Evolutionary conservation across 78 protist genomes (phyloP), one percentile per base, ranked within the genome.

Genomic region (Dictyostelium capitatum): DNA sequence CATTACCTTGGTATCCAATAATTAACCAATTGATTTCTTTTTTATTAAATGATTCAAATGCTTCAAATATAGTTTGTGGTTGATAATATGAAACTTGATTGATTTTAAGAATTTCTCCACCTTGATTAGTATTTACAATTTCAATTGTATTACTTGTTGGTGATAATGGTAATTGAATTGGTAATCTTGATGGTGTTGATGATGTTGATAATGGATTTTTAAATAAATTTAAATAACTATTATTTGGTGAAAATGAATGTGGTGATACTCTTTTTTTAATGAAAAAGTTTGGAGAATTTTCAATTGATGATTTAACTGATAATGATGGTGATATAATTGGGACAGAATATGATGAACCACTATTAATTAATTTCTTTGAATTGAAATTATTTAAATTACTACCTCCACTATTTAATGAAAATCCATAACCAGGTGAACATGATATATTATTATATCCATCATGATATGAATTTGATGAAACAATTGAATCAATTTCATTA

Each of bases 11-110:
- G n/a, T 78, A 87, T 0, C 85, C 83, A 37, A 87, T 15, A 7
- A 87, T 51, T 8, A 87, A 28, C 93, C 93, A 87, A 62, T 77
- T 77, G 12, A 77, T 77, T n/a, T 43, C 19, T 5, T 67, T 67
- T 9, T 47, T 7, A 65, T 87, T 87, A 30, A 77, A 87, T 53
- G 46, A 41, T 9, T 77, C 67, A 10, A 74, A 28, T 4, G 32
- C 28, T 10, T 59, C 7, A 8, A 50, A 32, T 4, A 77, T 47
- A 19, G 28, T 59, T 1, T 77, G 72, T 1, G 37, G 54, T 11
- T 56, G 23, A 10, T 37, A 15, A n/a, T 77, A 87, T 1, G 65
- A 12, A 0, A 87, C 93, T 20, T 62, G 28, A 15, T 80, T 19
- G 20, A 79, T 79, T 9, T 56, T 79, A 0, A 6, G 37, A 0